A percentile compares a stretch with the other conserved stretches of the same genome.
Evolutionary conservation across 139 green algal species (phyloP).

Genomic region (Coelastrella sp.): DNA sequence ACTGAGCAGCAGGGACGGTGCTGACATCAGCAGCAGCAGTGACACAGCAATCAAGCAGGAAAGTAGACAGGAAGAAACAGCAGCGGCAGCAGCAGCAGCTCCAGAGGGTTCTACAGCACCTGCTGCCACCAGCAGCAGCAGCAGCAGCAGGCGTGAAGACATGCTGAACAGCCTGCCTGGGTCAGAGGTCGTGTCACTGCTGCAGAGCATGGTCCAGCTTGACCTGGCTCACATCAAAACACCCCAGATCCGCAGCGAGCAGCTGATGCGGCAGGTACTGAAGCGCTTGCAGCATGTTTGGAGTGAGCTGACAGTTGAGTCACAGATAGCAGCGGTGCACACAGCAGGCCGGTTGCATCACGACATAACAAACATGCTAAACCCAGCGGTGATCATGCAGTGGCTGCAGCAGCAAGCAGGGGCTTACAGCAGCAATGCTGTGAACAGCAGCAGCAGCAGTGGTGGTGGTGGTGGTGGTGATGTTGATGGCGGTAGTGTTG

Average conservation of each 20-base stretch:
- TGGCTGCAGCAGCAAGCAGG: conserved; percentile 13
- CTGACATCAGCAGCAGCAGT: neutral
- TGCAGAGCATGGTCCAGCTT: conserved; percentile 2
- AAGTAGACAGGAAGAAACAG: neutral
- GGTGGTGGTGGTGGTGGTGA: neutral
- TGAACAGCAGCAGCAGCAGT: conserved; percentile 14
- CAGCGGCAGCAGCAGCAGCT: neutral
- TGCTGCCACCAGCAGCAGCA: neutral
- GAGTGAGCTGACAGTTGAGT: neutral
- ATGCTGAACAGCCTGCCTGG: neutral
- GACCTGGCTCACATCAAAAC: neutral
- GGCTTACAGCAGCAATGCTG: neutral
- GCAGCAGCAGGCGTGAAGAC: conserved; percentile 2
- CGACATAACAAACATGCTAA: neutral
- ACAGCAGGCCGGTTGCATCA: neutral
- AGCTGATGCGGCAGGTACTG: neutral
- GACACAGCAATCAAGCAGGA: neutral
- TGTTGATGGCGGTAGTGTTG: neutral
- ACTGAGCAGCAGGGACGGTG: neutral
- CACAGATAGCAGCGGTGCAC: conserved; percentile 9
- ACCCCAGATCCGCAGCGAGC: neutral
- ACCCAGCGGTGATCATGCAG: neutral
- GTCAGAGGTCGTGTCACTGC: neutral
- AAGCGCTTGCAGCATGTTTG: neutral
- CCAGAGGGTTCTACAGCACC: neutral